Evolutionary conservation across 1,139 yeast genomes (phyloP).

Genomic region (Nadsonia starkeyi-henricii): DNA sequence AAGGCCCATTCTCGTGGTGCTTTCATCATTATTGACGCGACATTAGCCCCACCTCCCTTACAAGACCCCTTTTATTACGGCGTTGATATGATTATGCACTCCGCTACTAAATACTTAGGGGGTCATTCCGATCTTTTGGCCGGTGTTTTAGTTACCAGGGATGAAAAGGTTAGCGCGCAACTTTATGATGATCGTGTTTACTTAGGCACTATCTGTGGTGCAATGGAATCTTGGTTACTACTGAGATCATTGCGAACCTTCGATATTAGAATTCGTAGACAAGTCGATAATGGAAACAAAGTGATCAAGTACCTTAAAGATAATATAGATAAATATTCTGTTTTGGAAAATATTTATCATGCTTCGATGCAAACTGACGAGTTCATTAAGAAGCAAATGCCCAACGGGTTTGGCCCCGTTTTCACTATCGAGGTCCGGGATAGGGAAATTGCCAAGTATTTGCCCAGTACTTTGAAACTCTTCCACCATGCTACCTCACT

Average conservation of each 20-base stretch:
- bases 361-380: slow-evolving; percentile 60
- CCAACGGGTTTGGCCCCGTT: slow-evolving; percentile 59
- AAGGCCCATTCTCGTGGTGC: slow-evolving; percentile 64
- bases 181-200: slow-evolving; percentile 48
- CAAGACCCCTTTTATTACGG: slow-evolving; percentile 70
- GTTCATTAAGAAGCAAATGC: slow-evolving; percentile 51
- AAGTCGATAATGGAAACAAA: slow-evolving; percentile 48
- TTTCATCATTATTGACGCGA: slow-evolving; percentile 58
- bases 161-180: slow-evolving; percentile 29
- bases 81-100: slow-evolving; percentile 74
- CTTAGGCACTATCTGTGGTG: slow-evolving; percentile 68
- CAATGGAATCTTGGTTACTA: slow-evolving; percentile 60
- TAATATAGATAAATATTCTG: slow-evolving; percentile 35
- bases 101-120: slow-evolving; percentile 84
- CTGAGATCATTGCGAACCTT: slow-evolving; percentile 70
- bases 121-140: slow-evolving; percentile 90
- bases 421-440: slow-evolving; percentile 47
- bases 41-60: slow-evolving; percentile 88
- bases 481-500: slow-evolving; percentile 87
- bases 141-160: slow-evolving; percentile 59
- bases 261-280: slow-evolving; percentile 53
- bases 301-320: slow-evolving; percentile 46
- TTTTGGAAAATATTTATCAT: slow-evolving; percentile 42
- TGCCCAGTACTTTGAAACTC: slow-evolving; percentile 54
- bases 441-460: slow-evolving; percentile 41